Percentiles rank a stretch among this genome's conserved stretches.
These are phyloP conservation scores for Plasmodium cynomolgi DNA, from an alignment of 169 alveolate species.

Conservation along the genomic window DNA sequence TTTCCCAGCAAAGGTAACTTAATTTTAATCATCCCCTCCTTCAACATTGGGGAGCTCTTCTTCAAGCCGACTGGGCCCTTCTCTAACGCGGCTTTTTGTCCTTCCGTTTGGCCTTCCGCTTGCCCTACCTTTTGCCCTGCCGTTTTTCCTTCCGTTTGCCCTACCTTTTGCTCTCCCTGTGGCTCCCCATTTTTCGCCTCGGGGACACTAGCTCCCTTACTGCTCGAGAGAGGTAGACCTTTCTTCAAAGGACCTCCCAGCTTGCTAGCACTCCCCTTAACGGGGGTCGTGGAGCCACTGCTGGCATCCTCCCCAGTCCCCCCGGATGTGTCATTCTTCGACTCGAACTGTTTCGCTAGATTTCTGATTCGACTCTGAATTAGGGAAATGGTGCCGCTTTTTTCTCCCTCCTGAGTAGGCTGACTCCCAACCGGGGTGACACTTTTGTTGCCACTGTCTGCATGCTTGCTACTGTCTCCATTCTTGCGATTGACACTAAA, in stretches of 20 bases:
- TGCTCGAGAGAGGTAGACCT: not conserved
- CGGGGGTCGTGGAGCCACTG: not conserved
- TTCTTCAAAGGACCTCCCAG: not conserved
- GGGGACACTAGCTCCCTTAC: not conserved
- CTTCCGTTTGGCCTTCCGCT: not conserved
- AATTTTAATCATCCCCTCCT: constrained; percentile 30
- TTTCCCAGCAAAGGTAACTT: constrained; percentile 11
- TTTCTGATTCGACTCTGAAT: constrained; percentile 8
- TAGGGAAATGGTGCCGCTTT: not conserved
- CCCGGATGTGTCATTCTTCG: not conserved
- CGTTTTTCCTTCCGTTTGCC: not conserved
- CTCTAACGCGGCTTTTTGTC: not conserved
- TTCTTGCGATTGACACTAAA: not conserved
- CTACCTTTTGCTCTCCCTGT: not conserved
- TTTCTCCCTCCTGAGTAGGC: not conserved
- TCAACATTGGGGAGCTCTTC: not conserved
- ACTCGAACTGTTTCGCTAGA: constrained; percentile 7
- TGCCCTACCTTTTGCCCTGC: not conserved
- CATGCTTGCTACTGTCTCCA: not conserved
- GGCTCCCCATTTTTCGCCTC: not conserved
- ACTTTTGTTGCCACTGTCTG: not conserved
- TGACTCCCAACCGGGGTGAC: not conserved
- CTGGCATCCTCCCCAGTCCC: not conserved
- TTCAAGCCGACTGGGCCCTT: not conserved
- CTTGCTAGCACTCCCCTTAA: not conserved